Conservation (phyloP, 2,329 filamentous ascomycete genomes). For the Ophiostoma australiae region DNA sequence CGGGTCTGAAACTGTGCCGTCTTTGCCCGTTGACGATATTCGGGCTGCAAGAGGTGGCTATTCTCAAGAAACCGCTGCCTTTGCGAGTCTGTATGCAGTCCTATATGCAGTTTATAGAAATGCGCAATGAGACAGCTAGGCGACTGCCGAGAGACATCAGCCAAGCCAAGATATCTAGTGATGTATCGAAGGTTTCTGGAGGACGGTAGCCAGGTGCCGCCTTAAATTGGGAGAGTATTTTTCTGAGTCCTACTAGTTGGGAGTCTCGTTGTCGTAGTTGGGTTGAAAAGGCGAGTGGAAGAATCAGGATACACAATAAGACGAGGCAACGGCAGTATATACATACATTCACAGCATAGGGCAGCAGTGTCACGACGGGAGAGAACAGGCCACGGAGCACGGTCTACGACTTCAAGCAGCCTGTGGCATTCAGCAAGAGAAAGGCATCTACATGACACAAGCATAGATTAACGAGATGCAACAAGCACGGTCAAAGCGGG, state of each 20-base stretch:
- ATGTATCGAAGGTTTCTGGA: neutral
- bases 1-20: neutral
- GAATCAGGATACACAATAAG: neutral
- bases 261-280: too few relatives aligned
- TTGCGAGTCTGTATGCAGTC: neutral
- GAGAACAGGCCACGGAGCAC: neutral
- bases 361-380: neutral
- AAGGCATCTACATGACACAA: neutral
- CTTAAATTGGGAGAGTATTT: too few relatives aligned
- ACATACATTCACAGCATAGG: neutral
- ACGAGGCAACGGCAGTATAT: neutral
- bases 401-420: neutral
- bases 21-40: neutral
- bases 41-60: neutral
- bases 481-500: neutral
- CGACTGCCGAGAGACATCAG: neutral
- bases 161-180: neutral
- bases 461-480: neutral
- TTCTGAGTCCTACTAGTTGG: too few relatives aligned
- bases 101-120: neutral
- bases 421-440: neutral
- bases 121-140: neutral
- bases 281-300: neutral
- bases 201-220: too few relatives aligned
- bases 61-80: neutral